Evolutionary conservation across 768 basidiomycete species (phyloP), one percentile per base, ranked within the genome.

Genomic region (Termitomyces sp.): DNA sequence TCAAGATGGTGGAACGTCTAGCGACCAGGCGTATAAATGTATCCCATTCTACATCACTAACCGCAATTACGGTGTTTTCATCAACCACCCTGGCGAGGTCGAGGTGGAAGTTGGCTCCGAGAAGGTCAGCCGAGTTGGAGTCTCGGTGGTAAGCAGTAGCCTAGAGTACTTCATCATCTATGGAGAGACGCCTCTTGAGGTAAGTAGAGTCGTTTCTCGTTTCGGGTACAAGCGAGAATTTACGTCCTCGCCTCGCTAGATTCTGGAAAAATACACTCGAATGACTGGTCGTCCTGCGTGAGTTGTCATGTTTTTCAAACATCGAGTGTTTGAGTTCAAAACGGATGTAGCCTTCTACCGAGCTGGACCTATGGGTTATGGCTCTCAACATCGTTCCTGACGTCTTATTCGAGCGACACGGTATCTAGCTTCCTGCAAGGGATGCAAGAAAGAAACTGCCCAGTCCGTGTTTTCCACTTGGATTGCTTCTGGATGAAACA

Each of bases 401-500:
- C 89, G 0, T 80, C 80, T 27, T 89, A 82, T 69, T 86, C 85
- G 59, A 80, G 77, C 51, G 76, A 82, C 53, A 90, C 89, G 0
- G 89, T 91, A 16, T 81, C 83, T 5, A 72, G 79, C 2, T 90
- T 90, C 73, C 70, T 91, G 56, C 73, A 87, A 65, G 88, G 87
- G 12, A 89, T 91, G 88, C 69, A 77, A 58, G 75, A 85, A 23
- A 78, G 85, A 34, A 71, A 80, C 54, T 84, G 85, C 60, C 76
- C 75, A 17, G 85, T 89, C 27, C 79, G 86, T 21, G 87, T 89
- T 2, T 86, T 90, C 73, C 88, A 91, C 62, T 66, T 90, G 40
- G 88, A 90, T 65, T 90, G 87, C 65, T 90, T 88, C 68, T 86
- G 84, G 84, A 86, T 85, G 84, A 84, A 84, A 63, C 81, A 82